Percentiles rank a stretch among this genome's conserved stretches.
Conservation (phyloP, 495 filamentous ascomycete species). For the Baudoinia panamericana region DNA sequence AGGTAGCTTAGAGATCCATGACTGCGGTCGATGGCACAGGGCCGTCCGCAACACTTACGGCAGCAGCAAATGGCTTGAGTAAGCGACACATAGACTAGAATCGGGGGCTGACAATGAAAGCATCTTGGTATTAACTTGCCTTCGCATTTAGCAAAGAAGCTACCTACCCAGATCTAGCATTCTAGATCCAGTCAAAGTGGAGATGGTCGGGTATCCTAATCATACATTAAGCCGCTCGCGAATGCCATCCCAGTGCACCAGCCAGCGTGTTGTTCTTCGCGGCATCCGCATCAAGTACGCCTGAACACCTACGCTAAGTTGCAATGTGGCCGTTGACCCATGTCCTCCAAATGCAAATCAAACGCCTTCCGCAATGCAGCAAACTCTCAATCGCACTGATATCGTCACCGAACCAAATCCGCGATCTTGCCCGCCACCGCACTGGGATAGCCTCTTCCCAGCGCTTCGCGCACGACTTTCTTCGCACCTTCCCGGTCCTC, state of each 20-base stretch:
- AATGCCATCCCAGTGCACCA: not conserved
- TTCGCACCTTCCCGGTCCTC: slow-evolving; percentile 65
- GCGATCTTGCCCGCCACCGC: slow-evolving; percentile 86
- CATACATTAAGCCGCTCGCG: not conserved
- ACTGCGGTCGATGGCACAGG: too few species aligned
- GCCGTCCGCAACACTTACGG: too few species aligned
- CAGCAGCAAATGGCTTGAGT: too few species aligned
- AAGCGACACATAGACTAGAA: too few species aligned
- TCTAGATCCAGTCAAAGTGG: too few species aligned
- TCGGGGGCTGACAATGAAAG: too few species aligned
- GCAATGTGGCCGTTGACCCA: not conserved
- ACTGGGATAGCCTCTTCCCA: slow-evolving; percentile 74
- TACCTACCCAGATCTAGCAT: not conserved
- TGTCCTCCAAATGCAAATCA: not conserved
- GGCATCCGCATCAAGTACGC: not conserved
- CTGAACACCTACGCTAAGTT: not conserved
- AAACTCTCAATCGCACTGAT: not conserved
- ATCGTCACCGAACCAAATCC: slow-evolving; percentile 65
- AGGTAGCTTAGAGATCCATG: too few species aligned
- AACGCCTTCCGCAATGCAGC: not conserved
- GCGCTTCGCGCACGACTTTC: slow-evolving; percentile 75
- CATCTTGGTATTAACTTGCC: too few species aligned
- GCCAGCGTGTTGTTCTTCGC: not conserved
- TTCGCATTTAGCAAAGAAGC: not conserved
- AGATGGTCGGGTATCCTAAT: not conserved